These are phyloP conservation scores for Coriolopsis trogii DNA, from an alignment of 1,284 basidiomycete species.

Conservation along the genomic window DNA sequence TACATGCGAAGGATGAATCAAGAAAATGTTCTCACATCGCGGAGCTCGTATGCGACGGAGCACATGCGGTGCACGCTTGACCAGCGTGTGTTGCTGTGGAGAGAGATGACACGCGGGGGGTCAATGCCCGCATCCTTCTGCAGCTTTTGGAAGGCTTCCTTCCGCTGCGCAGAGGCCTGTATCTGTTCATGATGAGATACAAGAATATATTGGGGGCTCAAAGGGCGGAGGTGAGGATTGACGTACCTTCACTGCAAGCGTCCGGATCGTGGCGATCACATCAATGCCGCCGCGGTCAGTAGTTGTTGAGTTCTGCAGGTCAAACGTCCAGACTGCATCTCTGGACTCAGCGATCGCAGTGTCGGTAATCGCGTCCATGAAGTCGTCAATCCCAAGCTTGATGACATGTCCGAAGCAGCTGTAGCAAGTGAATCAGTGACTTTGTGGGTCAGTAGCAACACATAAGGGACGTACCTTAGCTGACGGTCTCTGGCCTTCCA, in stretches of 20 bases:
- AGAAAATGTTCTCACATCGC: neutral
- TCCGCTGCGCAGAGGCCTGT: slow-evolving; percentile 4
- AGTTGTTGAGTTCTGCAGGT: neutral
- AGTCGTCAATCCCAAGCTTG: slow-evolving; percentile 1
- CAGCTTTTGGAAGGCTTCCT: neutral
- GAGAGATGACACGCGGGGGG: neutral
- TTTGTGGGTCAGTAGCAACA: neutral
- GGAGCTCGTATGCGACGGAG: neutral
- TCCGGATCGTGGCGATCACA: slow-evolving; percentile 2
- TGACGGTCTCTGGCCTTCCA: neutral
- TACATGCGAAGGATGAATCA: no score
- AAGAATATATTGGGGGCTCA: neutral
- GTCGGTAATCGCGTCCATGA: slow-evolving; percentile 1
- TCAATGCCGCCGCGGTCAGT: neutral
- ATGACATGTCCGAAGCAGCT: slow-evolving; percentile 6
- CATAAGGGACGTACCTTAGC: neutral
- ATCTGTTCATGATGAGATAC: neutral
- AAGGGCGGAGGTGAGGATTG: neutral
- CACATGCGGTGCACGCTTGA: slow-evolving; percentile 5
- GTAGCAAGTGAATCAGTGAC: neutral
- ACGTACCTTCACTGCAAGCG: slow-evolving; percentile 9
- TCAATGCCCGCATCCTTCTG: neutral
- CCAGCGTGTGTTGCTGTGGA: slow-evolving; percentile 7
- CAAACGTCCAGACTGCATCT: slow-evolving; percentile 5
- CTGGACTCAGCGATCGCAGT: neutral